Evolutionary conservation across 2,329 filamentous ascomycete species (phyloP), one percentile per base, ranked within the genome.

Genomic region (Pyrenophora graminea): DNA sequence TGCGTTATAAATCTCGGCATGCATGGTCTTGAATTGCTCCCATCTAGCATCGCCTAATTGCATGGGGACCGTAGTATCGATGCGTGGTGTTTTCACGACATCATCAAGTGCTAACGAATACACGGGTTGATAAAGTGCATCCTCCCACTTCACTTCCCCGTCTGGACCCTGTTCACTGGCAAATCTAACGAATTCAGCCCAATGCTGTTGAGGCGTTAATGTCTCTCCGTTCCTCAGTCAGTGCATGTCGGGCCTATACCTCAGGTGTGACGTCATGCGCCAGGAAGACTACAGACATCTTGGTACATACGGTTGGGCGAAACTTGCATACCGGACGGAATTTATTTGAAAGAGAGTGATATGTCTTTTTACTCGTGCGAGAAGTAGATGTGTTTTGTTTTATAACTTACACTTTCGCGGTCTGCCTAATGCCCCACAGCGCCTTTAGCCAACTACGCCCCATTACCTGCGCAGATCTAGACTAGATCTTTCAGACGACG

Each of bases 1-100:
- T 15, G 45, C 32, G 6, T 25, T 25, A 25, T 25, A 25, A 7
- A 25, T 8, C 23, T 25, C 23, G 23, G 23, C 6, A 9, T 25
- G 23, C 23, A 25, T 25, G 17, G 10, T n/a, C 19, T 30, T 45
- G 36, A 55, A 19, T 6, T 47, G 19, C 13, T 30, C 30, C 40
- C 38, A 55, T 12, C 30, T 47, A 9, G 52, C 38, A 7, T 36
- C 23, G 30, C 19, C 19, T 17, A 55, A 39, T 39, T 51, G 30
- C 6, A 42, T 43, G 23, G 51, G 21, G 3, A 55, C 43, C 13
- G 37, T n/a, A 19, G n/a, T 37, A 15, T 37, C 31, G 37, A 55
- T 47, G 3, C 43, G 12, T 18, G 3, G 15, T 15, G 33, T 18
- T 7, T 18, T 9, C 7, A n/a, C 9, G 18, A 36, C 15, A 36